A percentile compares a stretch with the other conserved stretches of the same genome.
Evolutionary conservation across 2,329 filamentous ascomycete genomes (phyloP).

Genomic region (Microsporum canis): DNA sequence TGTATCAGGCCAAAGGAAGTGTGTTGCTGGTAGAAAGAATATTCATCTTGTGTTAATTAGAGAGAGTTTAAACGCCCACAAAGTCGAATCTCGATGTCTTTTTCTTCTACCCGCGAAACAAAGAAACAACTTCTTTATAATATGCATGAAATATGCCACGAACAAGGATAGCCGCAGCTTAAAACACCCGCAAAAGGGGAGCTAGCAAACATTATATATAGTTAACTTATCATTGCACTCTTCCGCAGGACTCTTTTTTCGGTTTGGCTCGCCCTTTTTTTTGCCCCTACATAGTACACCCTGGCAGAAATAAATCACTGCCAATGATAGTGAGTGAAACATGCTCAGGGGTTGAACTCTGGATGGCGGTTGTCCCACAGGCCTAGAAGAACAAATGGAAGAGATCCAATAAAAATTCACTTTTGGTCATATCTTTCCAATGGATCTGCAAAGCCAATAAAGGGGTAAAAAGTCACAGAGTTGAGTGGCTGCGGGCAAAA

Average conservation of each 20-base stretch:
- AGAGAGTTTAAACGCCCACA: neutral
- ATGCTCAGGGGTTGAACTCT: neutral
- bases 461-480: too few relatives aligned
- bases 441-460: neutral
- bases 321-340: neutral
- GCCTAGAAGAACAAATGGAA: neutral
- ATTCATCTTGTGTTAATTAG: neutral
- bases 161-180: neutral
- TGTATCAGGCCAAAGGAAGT: neutral
- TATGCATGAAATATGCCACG: neutral
- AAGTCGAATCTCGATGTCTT: neutral
- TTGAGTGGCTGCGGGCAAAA: too few relatives aligned
- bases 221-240: neutral
- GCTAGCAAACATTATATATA: neutral
- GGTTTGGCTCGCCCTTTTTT: neutral
- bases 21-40: neutral
- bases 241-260: neutral
- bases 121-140: neutral
- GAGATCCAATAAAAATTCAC: neutral
- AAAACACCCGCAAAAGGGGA: neutral
- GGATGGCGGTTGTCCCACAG: neutral
- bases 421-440: neutral
- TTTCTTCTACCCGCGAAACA: neutral
- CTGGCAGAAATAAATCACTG: neutral
- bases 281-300: neutral